Conservation (phyloP, 108 stramenopile species). For the Nannochloropsis oceanica region DNA sequence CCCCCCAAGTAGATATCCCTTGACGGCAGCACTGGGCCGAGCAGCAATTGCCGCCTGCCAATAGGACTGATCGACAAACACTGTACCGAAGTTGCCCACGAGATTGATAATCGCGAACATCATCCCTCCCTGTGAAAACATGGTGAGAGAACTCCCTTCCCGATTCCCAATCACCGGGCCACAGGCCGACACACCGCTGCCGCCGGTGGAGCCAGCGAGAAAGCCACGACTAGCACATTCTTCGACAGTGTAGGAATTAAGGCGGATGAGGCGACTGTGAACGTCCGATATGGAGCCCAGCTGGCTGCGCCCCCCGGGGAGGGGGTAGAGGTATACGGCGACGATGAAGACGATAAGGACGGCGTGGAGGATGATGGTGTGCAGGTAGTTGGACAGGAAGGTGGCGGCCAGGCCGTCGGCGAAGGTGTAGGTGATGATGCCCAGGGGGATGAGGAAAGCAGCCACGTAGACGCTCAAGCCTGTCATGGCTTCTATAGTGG, state of each 20-base stretch:
- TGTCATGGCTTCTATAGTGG: constrained; percentile 69
- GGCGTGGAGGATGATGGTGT: constrained; percentile 60
- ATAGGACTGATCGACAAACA: constrained; percentile 82
- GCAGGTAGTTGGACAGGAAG: constrained; percentile 66
- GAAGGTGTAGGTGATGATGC: constrained; percentile 76
- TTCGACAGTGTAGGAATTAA: constrained; percentile 40
- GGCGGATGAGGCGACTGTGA: constrained; percentile 46
- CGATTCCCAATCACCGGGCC: constrained; percentile 63
- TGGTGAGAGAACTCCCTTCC: constrained; percentile 71
- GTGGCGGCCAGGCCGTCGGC: constrained; percentile 77
- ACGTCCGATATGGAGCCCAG: constrained; percentile 17
- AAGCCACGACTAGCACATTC: constrained; percentile 47
- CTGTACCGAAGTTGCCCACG: constrained; percentile 85
- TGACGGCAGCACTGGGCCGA: constrained; percentile 52
- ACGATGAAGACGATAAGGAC: constrained; percentile 66
- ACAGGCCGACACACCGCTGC: constrained; percentile 40
- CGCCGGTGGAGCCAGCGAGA: constrained; percentile 17
- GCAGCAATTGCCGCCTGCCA: constrained; percentile 89
- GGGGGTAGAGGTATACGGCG: constrained; percentile 54
- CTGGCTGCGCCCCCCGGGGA: constrained; percentile 37
- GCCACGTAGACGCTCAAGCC: constrained; percentile 64
- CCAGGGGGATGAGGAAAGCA: constrained; percentile 72
- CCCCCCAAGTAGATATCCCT: constrained; percentile 82
- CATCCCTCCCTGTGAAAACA: constrained; percentile 63
- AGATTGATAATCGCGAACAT: constrained; percentile 88